Base-by-base conservation (phyloP, 139 green algal species). In the Chlorokybus atmophyticus region DNA sequence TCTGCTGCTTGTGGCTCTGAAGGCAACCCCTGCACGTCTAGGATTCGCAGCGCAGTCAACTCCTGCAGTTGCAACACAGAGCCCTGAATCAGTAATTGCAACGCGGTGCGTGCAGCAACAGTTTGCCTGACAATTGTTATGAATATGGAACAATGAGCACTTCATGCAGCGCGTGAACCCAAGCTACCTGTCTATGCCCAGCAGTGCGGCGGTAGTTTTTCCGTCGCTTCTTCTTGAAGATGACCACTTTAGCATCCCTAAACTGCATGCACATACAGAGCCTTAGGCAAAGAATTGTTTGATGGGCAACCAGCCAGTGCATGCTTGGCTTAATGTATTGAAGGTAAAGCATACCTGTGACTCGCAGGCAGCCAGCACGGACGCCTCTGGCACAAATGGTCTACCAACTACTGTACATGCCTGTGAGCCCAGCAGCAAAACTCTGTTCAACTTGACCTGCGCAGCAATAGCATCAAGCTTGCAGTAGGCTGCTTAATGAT, bases 141-240 rank as follows among this genome's bases (percentile, higher is more conserved):
- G n/a, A n/a, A n/a, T n/a, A n/a, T n/a, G n/a, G n/a, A n/a, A n/a
- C n/a, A n/a, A n/a, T n/a, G n/a, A n/a, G n/a, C n/a, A n/a, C n/a
- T n/a, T n/a, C n/a, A n/a, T n/a, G n/a, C n/a, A n/a, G n/a, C n/a
- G n/a, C n/a, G n/a, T n/a, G n/a, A n/a, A n/a, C n/a, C n/a, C n/a
- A n/a, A n/a, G n/a, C 35, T 44, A 69, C 60, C 64, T 86, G 79
- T 25, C 81, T 60, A 47, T 90, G 79, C 1, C 83, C 82, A 3
- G 72, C 75, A n/a, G 62, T 52, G 3, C 80, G 56, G 27, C 77
- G 67, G 29, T 82, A 92, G 61, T 86, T 85, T 35, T 90, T 93
- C 32, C 84, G 42, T 4, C 84, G 61, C 53, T 83, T 78, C 64
- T 93, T 93, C 50, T 93, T 83, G 65, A 93, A 93, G 4, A 88